Conservation (phyloP, 1,284 basidiomycete species). For the Leccinum subfulvum region DNA sequence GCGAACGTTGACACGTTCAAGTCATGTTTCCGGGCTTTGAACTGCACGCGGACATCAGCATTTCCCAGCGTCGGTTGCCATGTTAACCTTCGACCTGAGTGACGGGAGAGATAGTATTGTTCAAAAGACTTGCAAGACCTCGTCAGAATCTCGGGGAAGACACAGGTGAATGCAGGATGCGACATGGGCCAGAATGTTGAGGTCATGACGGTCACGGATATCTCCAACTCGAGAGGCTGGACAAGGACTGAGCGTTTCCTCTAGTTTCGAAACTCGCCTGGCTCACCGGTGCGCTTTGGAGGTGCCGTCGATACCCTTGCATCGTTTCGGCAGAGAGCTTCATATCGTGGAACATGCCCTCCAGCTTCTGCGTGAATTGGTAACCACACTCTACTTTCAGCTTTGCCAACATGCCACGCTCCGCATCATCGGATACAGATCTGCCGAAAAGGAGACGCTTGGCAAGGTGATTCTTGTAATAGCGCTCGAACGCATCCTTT, state of each 20-base stretch:
- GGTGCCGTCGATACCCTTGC: conserved; percentile 66
- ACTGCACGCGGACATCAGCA: conserved; percentile 84
- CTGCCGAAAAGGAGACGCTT: conserved; percentile 86
- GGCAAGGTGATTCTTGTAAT: conserved; percentile 96
- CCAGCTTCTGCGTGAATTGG: conserved; percentile 96
- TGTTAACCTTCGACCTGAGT: conserved; percentile 87
- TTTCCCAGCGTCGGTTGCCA: conserved; percentile 95
- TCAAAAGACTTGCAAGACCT: conserved; percentile 79
- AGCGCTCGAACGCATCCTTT: conserved; percentile 97
- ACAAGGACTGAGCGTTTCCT: conserved; percentile 12
- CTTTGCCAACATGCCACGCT: conserved; percentile 96
- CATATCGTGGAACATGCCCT: conserved; percentile 99
- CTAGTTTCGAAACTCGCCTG: background rate
- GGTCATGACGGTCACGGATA: conserved; percentile 88
- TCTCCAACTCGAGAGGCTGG: conserved; percentile 71
- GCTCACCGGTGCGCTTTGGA: conserved; percentile 55
- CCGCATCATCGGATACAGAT: conserved; percentile 95
- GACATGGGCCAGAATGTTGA: conserved; percentile 92
- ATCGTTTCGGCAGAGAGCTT: conserved; percentile 85
- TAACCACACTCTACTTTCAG: conserved; percentile 96
- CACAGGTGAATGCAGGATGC: conserved; percentile 61
- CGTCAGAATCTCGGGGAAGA: conserved; percentile 64
- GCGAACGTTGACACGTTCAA: conserved; percentile 93
- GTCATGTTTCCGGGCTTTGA: conserved; percentile 83
- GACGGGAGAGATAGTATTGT: conserved; percentile 85